Conservation (phyloP, 2,329 filamentous ascomycete genomes). For the Cercospora sojina region DNA sequence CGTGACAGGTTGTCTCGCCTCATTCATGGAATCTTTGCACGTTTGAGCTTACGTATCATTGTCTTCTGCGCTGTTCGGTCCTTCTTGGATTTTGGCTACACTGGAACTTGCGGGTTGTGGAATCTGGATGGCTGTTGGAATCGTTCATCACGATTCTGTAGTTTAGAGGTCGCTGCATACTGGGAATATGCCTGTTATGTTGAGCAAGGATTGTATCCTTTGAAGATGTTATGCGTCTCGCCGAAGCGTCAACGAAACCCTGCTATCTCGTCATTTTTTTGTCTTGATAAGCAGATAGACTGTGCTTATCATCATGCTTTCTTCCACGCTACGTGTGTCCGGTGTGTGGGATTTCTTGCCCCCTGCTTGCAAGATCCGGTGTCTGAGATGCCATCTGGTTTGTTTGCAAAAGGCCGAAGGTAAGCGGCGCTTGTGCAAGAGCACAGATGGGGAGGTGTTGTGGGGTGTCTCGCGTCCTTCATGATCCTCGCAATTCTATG, state of each 20-base stretch:
- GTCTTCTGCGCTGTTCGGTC: not conserved
- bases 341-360: not conserved
- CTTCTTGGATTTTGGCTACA: not conserved
- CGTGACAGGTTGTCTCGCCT: not conserved
- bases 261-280: not conserved
- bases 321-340: not conserved
- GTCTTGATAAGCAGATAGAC: not conserved
- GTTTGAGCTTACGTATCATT: not conserved
- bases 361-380: not conserved
- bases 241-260: not conserved
- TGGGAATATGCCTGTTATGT: not conserved
- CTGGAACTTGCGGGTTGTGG: not conserved
- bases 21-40: not conserved
- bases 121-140: not conserved
- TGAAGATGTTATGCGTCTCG: not conserved
- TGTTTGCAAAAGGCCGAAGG: not conserved
- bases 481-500: not conserved
- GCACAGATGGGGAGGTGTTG: constrained; percentile 4
- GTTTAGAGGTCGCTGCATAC: not conserved
- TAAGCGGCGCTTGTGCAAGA: constrained; percentile 5
- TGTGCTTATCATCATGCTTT: not conserved
- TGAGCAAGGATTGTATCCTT: not conserved
- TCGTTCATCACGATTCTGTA: not conserved
- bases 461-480: not conserved
- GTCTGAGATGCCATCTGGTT: not conserved